Evolutionary conservation across 2,329 filamentous ascomycete species (phyloP).

Genomic region (Monosporascus cannonballus): DNA sequence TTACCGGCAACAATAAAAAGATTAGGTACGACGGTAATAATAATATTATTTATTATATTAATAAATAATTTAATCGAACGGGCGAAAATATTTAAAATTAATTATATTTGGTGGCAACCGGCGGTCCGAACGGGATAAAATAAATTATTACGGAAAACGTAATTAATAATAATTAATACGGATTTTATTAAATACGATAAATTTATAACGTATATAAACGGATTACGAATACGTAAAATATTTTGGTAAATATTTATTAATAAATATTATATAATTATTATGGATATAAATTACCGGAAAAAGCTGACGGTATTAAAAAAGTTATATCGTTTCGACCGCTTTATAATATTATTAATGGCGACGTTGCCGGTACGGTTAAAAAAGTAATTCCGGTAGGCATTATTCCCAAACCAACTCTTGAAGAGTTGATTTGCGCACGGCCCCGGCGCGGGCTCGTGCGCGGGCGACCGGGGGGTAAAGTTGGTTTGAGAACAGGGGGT

Average conservation of each 20-base stretch:
- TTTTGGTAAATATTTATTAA: slow-evolving; percentile 1
- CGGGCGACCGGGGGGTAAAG: too few relatives aligned
- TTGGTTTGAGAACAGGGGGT: too few relatives aligned
- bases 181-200: background rate
- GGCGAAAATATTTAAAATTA: background rate
- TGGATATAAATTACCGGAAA: background rate
- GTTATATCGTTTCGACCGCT: background rate
- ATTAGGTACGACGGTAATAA: too few relatives aligned
- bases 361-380: slow-evolving; percentile 1
- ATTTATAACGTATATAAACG: background rate
- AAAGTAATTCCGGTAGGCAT: background rate
- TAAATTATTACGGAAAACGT: background rate
- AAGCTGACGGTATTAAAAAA: too few relatives aligned
- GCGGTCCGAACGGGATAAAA: background rate
- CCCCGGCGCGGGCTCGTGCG: too few relatives aligned
- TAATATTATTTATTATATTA: too few relatives aligned
- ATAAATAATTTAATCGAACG: background rate
- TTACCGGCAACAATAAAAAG: too few relatives aligned
- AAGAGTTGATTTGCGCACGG: too few relatives aligned
- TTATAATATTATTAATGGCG: background rate
- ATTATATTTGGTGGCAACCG: background rate
- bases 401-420: too few relatives aligned
- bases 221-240: background rate
- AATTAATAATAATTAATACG: background rate
- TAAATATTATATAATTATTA: slow-evolving; percentile 1